Percentiles rank a stretch among this genome's conserved stretches.
phyloP scores from a whole-genome alignment of 2,329 filamentous ascomycete genomes.

The Fusarium illudens region DNA sequence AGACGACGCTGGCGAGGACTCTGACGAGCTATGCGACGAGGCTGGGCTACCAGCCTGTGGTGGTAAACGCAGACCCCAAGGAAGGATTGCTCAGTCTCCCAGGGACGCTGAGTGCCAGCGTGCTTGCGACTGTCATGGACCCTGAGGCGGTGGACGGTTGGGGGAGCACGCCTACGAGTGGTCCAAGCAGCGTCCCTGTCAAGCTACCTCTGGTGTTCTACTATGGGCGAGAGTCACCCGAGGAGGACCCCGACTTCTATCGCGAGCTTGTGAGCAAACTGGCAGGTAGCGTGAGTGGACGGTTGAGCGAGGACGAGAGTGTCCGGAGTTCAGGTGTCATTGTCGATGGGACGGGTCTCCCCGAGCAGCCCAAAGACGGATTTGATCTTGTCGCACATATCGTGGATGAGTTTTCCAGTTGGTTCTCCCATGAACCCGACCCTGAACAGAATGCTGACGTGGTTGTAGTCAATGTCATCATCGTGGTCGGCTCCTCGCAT shows the following conservation, averaged over 20 bases:
- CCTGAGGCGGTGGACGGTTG: constrained; percentile 81
- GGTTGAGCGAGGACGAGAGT: constrained; percentile 77
- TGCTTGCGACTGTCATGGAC: constrained; percentile 87
- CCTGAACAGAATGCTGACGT: constrained; percentile 48
- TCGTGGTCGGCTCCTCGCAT: constrained; percentile 82
- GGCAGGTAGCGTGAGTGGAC: constrained; percentile 79
- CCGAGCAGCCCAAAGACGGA: constrained; percentile 70
- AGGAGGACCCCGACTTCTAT: constrained; percentile 77
- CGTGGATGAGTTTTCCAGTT: constrained; percentile 63
- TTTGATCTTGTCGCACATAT: constrained; percentile 86
- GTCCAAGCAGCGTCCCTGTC: constrained; percentile 85
- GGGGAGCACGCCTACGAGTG: constrained; percentile 90
- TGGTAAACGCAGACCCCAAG: constrained; percentile 84
- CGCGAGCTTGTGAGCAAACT: constrained; percentile 78
- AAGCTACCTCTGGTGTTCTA: constrained; percentile 93
- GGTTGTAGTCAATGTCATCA: constrained; percentile 76
- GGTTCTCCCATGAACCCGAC: not conserved
- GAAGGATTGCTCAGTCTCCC: constrained; percentile 82
- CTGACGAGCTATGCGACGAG: constrained; percentile 82
- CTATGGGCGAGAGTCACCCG: constrained; percentile 77
- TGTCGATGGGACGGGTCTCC: constrained; percentile 81
- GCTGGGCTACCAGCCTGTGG: constrained; percentile 76
- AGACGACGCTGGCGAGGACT: constrained; percentile 81
- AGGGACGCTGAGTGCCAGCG: constrained; percentile 85
- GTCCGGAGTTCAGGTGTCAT: constrained; percentile 80